Conservation (phyloP, 2,329 filamentous ascomycete species). For the Didymella arachidicola region DNA sequence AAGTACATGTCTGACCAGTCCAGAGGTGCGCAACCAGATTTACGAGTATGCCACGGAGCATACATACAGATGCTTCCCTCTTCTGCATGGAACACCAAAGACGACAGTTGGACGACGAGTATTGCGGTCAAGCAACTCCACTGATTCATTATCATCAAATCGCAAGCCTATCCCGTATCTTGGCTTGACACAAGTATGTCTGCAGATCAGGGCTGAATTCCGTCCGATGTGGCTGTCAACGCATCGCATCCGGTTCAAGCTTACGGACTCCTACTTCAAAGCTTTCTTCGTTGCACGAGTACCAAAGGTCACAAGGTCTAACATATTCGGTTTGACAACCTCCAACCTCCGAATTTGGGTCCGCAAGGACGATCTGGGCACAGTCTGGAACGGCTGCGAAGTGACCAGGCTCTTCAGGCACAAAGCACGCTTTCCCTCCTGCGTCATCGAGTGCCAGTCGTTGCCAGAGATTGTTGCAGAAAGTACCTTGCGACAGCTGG, state of each 20-base stretch:
- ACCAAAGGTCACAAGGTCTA: conserved; percentile 1
- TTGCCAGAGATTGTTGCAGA: neutral
- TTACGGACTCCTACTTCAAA: conserved; percentile 29
- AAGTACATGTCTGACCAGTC: conserved; percentile 7
- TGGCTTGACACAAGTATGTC: conserved; percentile 32
- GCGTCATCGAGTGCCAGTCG: conserved; percentile 15
- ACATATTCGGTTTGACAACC: neutral
- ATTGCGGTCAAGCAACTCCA: neutral
- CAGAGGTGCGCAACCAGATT: conserved; percentile 39
- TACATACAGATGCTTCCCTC: conserved; percentile 26
- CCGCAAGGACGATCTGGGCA: conserved; percentile 14
- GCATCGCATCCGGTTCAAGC: conserved; percentile 30
- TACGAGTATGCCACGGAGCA: conserved; percentile 30
- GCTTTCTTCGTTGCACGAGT: conserved; percentile 27
- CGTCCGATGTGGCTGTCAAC: conserved; percentile 35
- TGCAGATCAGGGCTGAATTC: conserved; percentile 37
- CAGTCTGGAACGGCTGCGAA: conserved; percentile 5
- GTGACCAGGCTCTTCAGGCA: conserved; percentile 30
- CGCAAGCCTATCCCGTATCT: conserved; percentile 28
- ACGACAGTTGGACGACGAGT: neutral
- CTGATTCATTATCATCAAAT: neutral
- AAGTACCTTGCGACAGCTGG: conserved; percentile 5
- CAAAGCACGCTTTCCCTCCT: conserved; percentile 27
- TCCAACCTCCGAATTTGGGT: conserved; percentile 27
- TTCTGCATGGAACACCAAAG: conserved; percentile 9